These are phyloP conservation scores for Leishmania turanica DNA, from an alignment of 208 protist species.

Conservation along the genomic window DNA sequence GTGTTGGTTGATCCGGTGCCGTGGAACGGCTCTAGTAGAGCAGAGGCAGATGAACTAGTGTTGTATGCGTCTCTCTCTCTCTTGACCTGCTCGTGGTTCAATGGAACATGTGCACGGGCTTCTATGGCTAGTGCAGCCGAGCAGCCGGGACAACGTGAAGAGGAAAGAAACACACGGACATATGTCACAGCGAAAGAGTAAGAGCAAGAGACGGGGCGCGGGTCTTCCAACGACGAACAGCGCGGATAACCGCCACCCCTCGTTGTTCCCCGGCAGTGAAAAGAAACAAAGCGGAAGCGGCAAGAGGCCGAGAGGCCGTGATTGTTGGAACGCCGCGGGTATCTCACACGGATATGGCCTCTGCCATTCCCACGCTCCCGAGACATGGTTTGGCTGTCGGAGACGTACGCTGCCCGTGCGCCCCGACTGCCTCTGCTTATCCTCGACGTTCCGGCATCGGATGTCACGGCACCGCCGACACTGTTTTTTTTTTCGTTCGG, in stretches of 20 bases:
- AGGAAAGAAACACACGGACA: background rate
- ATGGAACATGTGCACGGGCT: background rate
- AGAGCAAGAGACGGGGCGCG: background rate
- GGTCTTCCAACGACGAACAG: background rate
- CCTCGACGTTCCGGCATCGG: background rate
- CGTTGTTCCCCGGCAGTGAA: background rate
- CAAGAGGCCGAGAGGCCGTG: background rate
- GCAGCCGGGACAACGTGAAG: background rate
- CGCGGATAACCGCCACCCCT: too few relatives aligned
- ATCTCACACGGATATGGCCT: background rate
- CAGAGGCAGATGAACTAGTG: too few relatives aligned
- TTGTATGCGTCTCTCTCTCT: too few relatives aligned
- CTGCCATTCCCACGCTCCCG: too few relatives aligned
- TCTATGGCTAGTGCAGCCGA: background rate
- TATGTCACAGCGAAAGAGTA: background rate
- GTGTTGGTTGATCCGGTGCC: background rate
- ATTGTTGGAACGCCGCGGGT: background rate
- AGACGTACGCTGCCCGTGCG: background rate
- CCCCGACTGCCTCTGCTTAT: background rate
- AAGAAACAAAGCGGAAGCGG: background rate
- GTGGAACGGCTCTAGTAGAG: background rate
- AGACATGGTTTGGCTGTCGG: background rate
- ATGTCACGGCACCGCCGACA: background rate
- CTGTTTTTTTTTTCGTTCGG: background rate
- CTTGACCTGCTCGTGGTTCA: too few relatives aligned